Evolutionary conservation across 1,284 basidiomycete genomes (phyloP).

Genomic region (Ustilago xerochloae): DNA sequence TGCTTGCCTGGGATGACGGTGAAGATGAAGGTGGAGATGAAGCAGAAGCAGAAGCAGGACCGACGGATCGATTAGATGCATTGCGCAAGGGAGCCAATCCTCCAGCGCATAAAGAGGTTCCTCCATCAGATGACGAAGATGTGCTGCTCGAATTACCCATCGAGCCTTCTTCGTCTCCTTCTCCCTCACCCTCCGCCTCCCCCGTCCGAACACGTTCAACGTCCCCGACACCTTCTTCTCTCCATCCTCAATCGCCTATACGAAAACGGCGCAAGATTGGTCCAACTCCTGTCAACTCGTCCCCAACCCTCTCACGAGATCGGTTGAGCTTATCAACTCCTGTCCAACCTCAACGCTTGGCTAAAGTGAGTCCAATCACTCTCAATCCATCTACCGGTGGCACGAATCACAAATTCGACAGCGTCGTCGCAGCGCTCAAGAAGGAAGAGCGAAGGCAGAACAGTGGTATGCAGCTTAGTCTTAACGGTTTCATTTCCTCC

Average conservation of each 20-base stretch:
- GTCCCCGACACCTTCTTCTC: not conserved
- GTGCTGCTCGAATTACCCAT: slow-evolving; percentile 11
- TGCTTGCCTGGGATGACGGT: slow-evolving; percentile 20
- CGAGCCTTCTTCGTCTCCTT: not conserved
- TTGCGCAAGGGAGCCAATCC: too few species aligned
- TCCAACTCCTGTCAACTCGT: not conserved
- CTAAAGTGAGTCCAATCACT: slow-evolving; percentile 17
- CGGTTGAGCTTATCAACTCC: too few species aligned
- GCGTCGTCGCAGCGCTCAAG: slow-evolving; percentile 23
- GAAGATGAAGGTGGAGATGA: not conserved
- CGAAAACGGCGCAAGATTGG: slow-evolving; percentile 1
- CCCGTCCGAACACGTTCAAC: not conserved
- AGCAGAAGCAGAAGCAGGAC: not conserved
- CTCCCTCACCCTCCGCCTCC: slow-evolving; percentile 1
- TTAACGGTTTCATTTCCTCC: slow-evolving; percentile 7
- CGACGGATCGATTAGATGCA: too few species aligned
- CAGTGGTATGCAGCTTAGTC: slow-evolving; percentile 24
- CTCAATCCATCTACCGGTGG: slow-evolving; percentile 6
- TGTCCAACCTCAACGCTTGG: not conserved
- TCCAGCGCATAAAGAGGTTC: slow-evolving; percentile 4
- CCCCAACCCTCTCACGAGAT: not conserved
- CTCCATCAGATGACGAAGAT: slow-evolving; percentile 38
- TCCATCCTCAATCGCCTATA: not conserved
- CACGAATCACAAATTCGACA: slow-evolving; percentile 8
- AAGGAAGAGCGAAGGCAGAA: slow-evolving; percentile 26